Conservation (phyloP, 1,284 basidiomycete species). For the Ganoderma leucocontextum region DNA sequence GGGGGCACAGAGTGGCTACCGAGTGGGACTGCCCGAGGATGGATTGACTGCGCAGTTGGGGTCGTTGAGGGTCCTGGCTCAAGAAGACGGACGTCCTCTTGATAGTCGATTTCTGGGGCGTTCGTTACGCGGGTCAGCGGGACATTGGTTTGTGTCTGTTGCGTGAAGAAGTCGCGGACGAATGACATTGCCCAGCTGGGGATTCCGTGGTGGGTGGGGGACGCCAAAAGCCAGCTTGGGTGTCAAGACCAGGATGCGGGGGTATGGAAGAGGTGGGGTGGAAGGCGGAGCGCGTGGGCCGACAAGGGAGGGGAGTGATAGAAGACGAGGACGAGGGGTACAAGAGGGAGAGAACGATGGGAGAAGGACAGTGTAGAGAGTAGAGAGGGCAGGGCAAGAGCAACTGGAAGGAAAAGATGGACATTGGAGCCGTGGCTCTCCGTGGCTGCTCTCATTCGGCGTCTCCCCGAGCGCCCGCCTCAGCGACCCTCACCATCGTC, state of each 20-base stretch:
- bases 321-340: conserved; percentile 11
- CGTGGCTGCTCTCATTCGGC: neutral
- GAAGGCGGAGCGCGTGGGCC: neutral
- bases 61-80: conserved; percentile 28
- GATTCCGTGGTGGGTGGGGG: conserved; percentile 6
- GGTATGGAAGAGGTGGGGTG: conserved; percentile 6
- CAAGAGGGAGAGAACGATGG: conserved; percentile 13
- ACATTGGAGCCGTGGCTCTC: neutral
- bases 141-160: conserved; percentile 29
- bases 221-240: conserved; percentile 31
- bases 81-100: conserved; percentile 26
- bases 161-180: conserved; percentile 27
- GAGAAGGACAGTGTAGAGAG: neutral
- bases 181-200: conserved; percentile 35
- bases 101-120: conserved; percentile 32
- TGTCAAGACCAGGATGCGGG: conserved; percentile 6
- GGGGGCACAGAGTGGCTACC: conserved; percentile 33
- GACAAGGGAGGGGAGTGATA: neutral
- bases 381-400: neutral
- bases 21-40: conserved; percentile 33
- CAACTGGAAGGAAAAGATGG: conserved; percentile 7
- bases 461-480: neutral
- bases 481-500: neutral
- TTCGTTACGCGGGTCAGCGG: conserved; percentile 28
- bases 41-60: conserved; percentile 23